Evolutionary conservation across 768 basidiomycete species (phyloP), one percentile per base, ranked within the genome.

Genomic region (Chalciporus sphaerocephalus): DNA sequence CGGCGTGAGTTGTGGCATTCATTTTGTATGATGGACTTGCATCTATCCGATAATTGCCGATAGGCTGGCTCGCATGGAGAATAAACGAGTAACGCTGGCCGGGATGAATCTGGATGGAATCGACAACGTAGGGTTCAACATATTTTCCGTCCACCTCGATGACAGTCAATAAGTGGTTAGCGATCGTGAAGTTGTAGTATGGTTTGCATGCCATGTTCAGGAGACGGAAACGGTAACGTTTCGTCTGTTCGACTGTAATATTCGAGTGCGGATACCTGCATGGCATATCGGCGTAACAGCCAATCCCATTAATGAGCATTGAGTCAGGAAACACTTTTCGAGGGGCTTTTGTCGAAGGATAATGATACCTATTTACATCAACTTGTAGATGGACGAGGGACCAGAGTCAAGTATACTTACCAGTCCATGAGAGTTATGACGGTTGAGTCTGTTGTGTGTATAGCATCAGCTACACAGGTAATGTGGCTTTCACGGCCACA

Each of bases 81-180:
- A 77, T 60, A 48, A 77, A 66, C 0, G 74, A 76, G 46, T 75
- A 76, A 16, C 75, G 70, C 50, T 77, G 75, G 4, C 68, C 72
- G 4, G 61, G 46, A 11, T 55, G 59, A 20, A 71, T 68, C 22
- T 62, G 62, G 40, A 72, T 55, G 11, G 53, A 59, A 43, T 75
- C 70, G 2, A 72, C 73, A 8, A 53, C 54, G n/a, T 72, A 52
- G 8, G 73, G 73, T 16, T 65, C 47, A 7, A 67, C 65, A 28
- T 64, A 67, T n/a, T 69, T 51, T 7, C 70, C 68, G 38, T 77
- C 76, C 5, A 65, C 73, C 54, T 71, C 69, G 33, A 75, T 71
- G 49, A 74, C 59, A 2, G 67, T 72, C 30, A 60, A 47, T 8
- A 30, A 50, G 34, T 64, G 63, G 10, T 46, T 46, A 22, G 64